Percentiles rank a stretch among this genome's conserved stretches.
These are phyloP conservation scores for Penicillium corylophilum DNA, from an alignment of 2,329 filamentous ascomycete species.

Conservation along the genomic window DNA sequence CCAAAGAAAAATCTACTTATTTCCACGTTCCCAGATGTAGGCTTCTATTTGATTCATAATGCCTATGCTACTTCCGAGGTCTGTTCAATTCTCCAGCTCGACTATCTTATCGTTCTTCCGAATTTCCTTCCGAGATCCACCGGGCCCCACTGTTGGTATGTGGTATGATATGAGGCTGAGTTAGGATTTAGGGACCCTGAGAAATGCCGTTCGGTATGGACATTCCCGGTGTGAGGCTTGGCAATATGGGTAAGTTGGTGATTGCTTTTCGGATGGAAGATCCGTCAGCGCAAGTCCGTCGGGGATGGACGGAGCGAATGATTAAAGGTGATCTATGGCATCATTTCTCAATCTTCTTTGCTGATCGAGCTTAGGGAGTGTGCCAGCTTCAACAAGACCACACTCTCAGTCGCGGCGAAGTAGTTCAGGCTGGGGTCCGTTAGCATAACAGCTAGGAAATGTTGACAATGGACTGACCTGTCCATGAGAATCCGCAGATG, in stretches of 20 bases:
- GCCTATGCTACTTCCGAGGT: background rate
- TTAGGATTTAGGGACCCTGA: background rate
- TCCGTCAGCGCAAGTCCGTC: background rate
- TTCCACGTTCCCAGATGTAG: no score
- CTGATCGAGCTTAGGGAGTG: conserved; percentile 44
- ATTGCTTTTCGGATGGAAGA: no score
- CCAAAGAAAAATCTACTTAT: no score
- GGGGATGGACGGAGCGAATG: background rate
- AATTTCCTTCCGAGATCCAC: conserved; percentile 9
- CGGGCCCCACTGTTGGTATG: conserved; percentile 5
- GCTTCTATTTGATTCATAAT: background rate
- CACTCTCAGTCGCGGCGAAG: conserved; percentile 94
- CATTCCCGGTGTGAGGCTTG: background rate
- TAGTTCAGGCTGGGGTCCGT: conserved; percentile 66
- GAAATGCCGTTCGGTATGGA: background rate
- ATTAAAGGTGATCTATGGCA: background rate
- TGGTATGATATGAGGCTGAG: conserved; percentile 1
- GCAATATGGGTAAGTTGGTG: no score
- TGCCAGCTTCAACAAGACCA: conserved; percentile 78
- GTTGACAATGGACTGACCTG: conserved; percentile 48
- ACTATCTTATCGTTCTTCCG: conserved; percentile 1
- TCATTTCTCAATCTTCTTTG: conserved; percentile 40
- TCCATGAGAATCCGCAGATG: conserved; percentile 93
- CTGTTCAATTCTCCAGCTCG: background rate
- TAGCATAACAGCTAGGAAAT: background rate